Base-by-base conservation (phyloP, 2,329 filamentous ascomycete genomes). In the Fusarium multiceps region DNA sequence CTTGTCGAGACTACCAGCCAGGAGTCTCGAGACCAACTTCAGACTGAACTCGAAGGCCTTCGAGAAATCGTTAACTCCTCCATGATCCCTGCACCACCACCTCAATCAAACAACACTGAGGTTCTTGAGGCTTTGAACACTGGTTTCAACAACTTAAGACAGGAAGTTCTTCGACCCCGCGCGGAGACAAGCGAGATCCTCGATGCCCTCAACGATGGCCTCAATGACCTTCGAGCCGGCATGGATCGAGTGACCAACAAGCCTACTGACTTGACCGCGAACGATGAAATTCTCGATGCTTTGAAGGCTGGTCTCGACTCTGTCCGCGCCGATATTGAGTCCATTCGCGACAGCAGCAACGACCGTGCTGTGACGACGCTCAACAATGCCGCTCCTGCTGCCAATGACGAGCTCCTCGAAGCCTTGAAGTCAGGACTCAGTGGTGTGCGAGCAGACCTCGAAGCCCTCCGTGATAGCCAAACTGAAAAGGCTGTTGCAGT, bases 241-340 rank as follows among this genome's bases (percentile, higher is more conserved):
- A 91, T 98, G 60, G 94, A 97, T 62, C 86, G 85, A 75, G 86
- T 96, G 18, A 85, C 89, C 23, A 90, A 95, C 76, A 96, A 93
- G 80, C 92, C 94, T 7, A 83, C 89, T 1, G 94, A 97, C 73
- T 86, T 95, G 79, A 94, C 92, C 1, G 90, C 93, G 60, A 95
- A 92, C 63, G 93, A 97, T 69, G 94, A 98, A 79, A 94, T 98
- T 55, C 85, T 98, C 2, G 93, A 97, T 63, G 93, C 93, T 0
- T 85, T 98, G 59, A 97, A 92, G 77, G 87, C 90, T n/a, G 94
- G 94, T 0, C 83, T 98, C 11, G 89, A 92, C 45, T 87, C 86
- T 41, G 86, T 98, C 18, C 90, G 90, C 55, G 86, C 88, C 3
- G 94, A 98, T 50, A 92, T 98, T 69, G 92, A 94, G 59, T 85